Evolutionary conservation across 768 basidiomycete species (phyloP).

Genomic region (Tulasnella sp.): DNA sequence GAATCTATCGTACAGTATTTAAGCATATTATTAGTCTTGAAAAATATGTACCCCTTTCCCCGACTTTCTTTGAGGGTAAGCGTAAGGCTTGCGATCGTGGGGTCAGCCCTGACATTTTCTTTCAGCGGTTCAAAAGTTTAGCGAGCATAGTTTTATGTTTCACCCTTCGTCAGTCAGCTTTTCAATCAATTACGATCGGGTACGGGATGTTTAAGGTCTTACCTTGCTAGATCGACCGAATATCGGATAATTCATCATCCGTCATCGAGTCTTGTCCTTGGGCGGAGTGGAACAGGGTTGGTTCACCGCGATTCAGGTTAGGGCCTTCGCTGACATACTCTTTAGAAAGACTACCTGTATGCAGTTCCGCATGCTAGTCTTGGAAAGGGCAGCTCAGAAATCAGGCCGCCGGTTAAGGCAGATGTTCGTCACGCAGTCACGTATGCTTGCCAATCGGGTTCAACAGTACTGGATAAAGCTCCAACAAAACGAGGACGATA

Average conservation of each 20-base stretch:
- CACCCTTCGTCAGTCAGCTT: constrained; percentile 23
- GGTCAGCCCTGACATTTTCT: no score
- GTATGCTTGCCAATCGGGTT: constrained; percentile 20
- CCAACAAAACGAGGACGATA: neutral
- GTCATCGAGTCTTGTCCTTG: constrained; percentile 28
- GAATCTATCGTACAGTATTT: no score
- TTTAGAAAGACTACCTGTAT: constrained; percentile 28
- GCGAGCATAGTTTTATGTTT: constrained; percentile 16
- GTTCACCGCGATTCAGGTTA: no score
- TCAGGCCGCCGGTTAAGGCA: neutral
- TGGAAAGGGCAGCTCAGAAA: constrained; percentile 13
- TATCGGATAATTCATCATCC: constrained; percentile 21
- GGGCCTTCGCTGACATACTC: no score
- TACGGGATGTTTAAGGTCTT: no score
- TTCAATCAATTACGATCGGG: no score
- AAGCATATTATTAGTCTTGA: neutral
- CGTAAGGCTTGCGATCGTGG: no score
- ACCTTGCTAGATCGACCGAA: constrained; percentile 11
- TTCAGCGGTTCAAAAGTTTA: constrained; percentile 19
- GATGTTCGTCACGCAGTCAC: constrained; percentile 29
- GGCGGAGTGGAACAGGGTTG: constrained; percentile 27
- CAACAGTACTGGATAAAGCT: constrained; percentile 22
- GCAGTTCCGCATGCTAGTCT: constrained; percentile 21
- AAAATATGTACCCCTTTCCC: constrained; percentile 11
- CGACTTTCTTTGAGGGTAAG: constrained; percentile 13